Percentiles rank a stretch among this genome's conserved stretches.
These are phyloP conservation scores for Larix kaempferi DNA, from an alignment of 75 land plant species.

Conservation along the genomic window DNA sequence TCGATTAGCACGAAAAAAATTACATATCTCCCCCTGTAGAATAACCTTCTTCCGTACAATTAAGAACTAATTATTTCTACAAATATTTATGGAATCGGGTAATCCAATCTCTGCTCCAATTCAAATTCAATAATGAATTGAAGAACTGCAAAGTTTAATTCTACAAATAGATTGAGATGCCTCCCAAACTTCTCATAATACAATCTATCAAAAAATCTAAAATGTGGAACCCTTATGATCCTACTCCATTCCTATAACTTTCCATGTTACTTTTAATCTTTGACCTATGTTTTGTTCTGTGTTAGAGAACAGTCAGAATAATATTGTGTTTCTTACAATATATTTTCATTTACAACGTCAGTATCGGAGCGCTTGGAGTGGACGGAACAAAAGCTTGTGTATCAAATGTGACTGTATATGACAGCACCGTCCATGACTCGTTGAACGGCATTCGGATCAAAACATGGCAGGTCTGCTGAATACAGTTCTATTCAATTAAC, in stretches of 20 bases:
- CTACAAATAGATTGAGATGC: not conserved
- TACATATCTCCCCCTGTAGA: too few species aligned
- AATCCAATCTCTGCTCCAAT: too few species aligned
- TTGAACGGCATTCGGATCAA: conserved; percentile 43
- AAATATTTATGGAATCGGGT: too few species aligned
- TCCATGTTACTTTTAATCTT: not conserved
- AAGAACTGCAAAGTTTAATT: too few species aligned
- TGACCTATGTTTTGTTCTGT: not conserved
- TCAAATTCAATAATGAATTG: too few species aligned
- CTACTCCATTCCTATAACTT: too few species aligned
- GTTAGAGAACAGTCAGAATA: not conserved
- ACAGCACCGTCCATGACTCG: conserved; percentile 19
- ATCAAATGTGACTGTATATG: conserved; percentile 36
- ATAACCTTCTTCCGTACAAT: too few species aligned
- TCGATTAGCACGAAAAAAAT: too few species aligned
- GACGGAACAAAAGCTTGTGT: conserved; percentile 33
- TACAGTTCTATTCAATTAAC: not conserved
- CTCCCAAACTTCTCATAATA: not conserved
- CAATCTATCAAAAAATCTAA: not conserved
- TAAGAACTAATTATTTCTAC: too few species aligned
- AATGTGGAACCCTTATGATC: too few species aligned
- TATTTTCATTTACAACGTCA: not conserved
- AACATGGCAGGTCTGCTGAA: conserved; percentile 39
- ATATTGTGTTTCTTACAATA: not conserved
- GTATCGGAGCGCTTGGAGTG: conserved; percentile 38